Evolutionary conservation across 2,329 filamentous ascomycete genomes (phyloP).

Genomic region (Exophiala oligosperma): DNA sequence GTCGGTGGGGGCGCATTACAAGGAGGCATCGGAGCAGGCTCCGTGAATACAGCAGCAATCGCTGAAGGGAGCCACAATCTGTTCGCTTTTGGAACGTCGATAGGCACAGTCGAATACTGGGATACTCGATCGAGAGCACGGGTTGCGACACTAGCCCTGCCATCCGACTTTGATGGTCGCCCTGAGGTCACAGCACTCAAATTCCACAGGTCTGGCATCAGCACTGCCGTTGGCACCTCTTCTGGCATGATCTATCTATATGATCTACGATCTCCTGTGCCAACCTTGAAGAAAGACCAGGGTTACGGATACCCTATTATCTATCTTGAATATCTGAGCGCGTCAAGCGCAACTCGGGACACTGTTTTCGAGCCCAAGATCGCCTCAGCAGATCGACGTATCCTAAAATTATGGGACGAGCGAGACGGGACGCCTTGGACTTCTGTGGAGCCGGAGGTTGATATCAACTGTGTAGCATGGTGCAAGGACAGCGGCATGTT

Average conservation of each 20-base stretch:
- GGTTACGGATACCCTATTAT: slow-evolving; percentile 93
- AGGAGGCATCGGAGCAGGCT: slow-evolving; percentile 79
- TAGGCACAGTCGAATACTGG: slow-evolving; percentile 98
- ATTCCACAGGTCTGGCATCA: slow-evolving; percentile 81
- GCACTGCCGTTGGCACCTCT: slow-evolving; percentile 82
- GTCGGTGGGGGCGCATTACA: slow-evolving; percentile 74
- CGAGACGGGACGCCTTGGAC: slow-evolving; percentile 85
- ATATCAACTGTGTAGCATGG: slow-evolving; percentile 93
- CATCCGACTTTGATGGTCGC: slow-evolving; percentile 40
- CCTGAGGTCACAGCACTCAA: slow-evolving; percentile 81
- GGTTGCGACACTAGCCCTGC: slow-evolving; percentile 71
- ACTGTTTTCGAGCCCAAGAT: slow-evolving; percentile 71
- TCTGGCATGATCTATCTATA: slow-evolving; percentile 87
- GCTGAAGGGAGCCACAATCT: slow-evolving; percentile 89
- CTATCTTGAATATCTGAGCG: slow-evolving; percentile 68
- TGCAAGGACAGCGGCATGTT: slow-evolving; percentile 92
- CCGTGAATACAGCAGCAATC: slow-evolving; percentile 82
- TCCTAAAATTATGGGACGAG: slow-evolving; percentile 96
- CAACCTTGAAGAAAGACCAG: slow-evolving; percentile 88
- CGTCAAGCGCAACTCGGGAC: slow-evolving; percentile 70
- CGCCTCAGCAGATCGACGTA: slow-evolving; percentile 87
- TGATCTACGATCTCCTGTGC: slow-evolving; percentile 83
- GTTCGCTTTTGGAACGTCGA: slow-evolving; percentile 86
- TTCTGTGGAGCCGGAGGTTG: slow-evolving; percentile 89
- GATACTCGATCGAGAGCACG: slow-evolving; percentile 81